A percentile compares a stretch with the other conserved stretches of the same genome.
Evolutionary conservation across 2,329 filamentous ascomycete species (phyloP).

Genomic region (Aspergillus clavatus): DNA sequence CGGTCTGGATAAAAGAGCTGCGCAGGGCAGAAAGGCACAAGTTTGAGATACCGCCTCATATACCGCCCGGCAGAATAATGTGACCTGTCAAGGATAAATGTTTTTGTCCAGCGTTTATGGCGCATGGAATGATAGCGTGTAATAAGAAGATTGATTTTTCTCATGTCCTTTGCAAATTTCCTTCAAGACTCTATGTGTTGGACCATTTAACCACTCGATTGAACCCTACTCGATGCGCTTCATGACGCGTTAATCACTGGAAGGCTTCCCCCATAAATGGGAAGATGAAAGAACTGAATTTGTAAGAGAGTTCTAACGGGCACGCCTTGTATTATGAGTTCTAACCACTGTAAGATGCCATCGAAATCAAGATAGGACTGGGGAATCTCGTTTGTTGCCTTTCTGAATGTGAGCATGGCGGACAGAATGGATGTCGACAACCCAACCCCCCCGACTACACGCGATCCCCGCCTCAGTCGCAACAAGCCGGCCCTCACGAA

Average conservation of each 20-base stretch:
- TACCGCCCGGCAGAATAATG: constrained; percentile 29
- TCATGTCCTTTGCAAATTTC: not conserved
- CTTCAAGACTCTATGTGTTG: not conserved
- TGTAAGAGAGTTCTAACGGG: not conserved
- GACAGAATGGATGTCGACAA: constrained; percentile 13
- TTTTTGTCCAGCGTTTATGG: not conserved
- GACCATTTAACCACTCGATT: no score
- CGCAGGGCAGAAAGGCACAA: constrained; percentile 11
- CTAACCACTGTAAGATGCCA: not conserved
- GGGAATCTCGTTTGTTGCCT: not conserved
- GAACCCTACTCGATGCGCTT: not conserved
- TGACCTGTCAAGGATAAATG: not conserved
- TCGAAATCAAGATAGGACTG: not conserved
- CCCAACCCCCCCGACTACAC: constrained; percentile 7
- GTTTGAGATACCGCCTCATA: constrained; percentile 1
- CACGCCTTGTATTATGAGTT: not conserved
- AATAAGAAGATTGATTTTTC: not conserved
- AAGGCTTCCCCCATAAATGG: not conserved
- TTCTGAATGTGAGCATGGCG: constrained; percentile 1
- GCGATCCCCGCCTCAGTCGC: constrained; percentile 20
- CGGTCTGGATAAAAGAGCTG: constrained; percentile 9
- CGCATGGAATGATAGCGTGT: no score
- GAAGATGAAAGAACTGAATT: not conserved
- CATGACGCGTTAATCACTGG: not conserved
- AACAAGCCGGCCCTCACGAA: not conserved